Conservation (phyloP, 768 basidiomycete species). For the Tulasnella sp. region DNA sequence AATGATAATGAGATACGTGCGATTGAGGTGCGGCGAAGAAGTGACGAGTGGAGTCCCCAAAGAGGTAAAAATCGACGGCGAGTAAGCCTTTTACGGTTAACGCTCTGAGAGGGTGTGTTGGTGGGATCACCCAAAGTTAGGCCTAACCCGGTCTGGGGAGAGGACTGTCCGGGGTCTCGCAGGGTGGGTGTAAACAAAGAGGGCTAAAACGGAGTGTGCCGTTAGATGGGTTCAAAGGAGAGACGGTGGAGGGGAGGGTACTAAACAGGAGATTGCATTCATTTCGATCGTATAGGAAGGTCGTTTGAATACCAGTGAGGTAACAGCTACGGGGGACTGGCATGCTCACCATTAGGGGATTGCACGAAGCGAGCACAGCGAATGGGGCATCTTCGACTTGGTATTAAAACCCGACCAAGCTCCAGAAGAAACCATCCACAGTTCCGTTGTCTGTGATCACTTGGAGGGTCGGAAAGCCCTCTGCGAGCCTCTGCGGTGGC, state of each 20-base stretch:
- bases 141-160: background rate
- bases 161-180: background rate
- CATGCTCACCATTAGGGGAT: background rate
- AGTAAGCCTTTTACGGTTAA: background rate
- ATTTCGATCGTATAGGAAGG: background rate
- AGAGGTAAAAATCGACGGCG: background rate
- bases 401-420: background rate
- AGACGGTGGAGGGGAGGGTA: background rate
- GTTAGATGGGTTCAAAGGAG: background rate
- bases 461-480: background rate
- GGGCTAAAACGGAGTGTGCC: background rate
- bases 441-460: background rate
- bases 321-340: background rate
- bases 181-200: background rate
- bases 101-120: background rate
- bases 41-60: background rate
- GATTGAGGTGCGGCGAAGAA: background rate
- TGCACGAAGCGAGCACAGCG: background rate
- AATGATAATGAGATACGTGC: background rate
- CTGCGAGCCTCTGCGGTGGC: background rate
- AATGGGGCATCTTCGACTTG: background rate
- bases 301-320: background rate
- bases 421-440: background rate
- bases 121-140: background rate
- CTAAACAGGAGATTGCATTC: background rate